Percentiles rank a stretch among this genome's conserved stretches.
These are phyloP conservation scores for Tetrapisispora pingtungensis DNA, from an alignment of 805 yeast species.

Conservation along the genomic window DNA sequence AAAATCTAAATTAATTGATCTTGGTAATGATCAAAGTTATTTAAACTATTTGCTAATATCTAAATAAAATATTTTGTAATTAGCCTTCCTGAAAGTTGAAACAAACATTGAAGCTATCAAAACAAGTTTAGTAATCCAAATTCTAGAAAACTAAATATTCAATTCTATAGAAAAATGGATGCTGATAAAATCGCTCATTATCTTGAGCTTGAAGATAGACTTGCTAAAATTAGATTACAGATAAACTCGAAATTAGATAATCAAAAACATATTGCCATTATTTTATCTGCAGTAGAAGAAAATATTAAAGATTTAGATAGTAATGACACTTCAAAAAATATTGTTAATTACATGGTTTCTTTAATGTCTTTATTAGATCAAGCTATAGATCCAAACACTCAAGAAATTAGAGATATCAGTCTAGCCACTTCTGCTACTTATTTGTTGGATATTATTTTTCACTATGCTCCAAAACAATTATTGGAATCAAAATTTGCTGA, in stretches of 20 bases:
- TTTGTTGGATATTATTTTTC: constrained; percentile 69
- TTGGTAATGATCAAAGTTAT: too few relatives aligned
- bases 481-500: constrained; percentile 67
- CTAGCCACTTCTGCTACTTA: constrained; percentile 73
- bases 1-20: too few relatives aligned
- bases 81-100: too few relatives aligned
- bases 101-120: background rate
- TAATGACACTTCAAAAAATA: constrained; percentile 40
- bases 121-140: background rate
- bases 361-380: constrained; percentile 75
- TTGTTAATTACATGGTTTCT: constrained; percentile 80
- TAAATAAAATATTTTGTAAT: too few relatives aligned
- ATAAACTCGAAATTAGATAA: constrained; percentile 70
- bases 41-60: too few relatives aligned
- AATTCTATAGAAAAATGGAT: constrained; percentile 15
- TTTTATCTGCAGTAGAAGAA: constrained; percentile 84
- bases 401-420: constrained; percentile 44
- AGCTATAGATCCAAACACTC: constrained; percentile 39
- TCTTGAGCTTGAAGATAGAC: constrained; percentile 50
- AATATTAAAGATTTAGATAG: constrained; percentile 49
- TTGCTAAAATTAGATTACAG: constrained; percentile 62
- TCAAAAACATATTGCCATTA: constrained; percentile 76
- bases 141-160: background rate
- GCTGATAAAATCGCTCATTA: constrained; percentile 24
- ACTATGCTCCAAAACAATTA: constrained; percentile 58